Conservation (phyloP, 2,329 filamentous ascomycete species). For the Nigrospora oryzae region DNA sequence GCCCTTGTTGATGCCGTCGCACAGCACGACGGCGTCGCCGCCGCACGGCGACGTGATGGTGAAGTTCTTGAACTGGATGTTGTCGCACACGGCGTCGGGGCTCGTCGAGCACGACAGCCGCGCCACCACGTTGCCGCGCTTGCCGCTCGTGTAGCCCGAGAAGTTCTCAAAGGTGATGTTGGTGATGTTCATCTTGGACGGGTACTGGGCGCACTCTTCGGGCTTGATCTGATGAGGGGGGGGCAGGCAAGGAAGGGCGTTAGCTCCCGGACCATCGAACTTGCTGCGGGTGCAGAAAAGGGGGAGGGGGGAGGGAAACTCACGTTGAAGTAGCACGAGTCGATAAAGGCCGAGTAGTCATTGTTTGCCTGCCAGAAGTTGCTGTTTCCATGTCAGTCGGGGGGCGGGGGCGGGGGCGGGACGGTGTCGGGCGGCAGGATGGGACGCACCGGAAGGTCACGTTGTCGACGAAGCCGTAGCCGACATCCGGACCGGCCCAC, state of each 20-base stretch:
- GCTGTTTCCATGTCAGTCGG: conserved; percentile 16
- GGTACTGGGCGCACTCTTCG: conserved; percentile 41
- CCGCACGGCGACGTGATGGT: conserved; percentile 41
- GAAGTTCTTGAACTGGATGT: conserved; percentile 46
- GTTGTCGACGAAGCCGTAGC: conserved; percentile 54
- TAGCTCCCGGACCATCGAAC: neutral
- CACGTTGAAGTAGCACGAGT: conserved; percentile 56
- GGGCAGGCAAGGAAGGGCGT: neutral
- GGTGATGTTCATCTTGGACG: conserved; percentile 48
- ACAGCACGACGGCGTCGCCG: conserved; percentile 34
- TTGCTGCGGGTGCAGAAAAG: neutral
- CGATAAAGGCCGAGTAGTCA: conserved; percentile 47
- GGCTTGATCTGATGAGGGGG: conserved; percentile 22
- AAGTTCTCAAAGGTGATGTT: conserved; percentile 53
- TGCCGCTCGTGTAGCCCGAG: conserved; percentile 45
- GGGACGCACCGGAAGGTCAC: conserved; percentile 39
- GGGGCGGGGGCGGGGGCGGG: too few species aligned
- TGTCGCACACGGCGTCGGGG: conserved; percentile 42
- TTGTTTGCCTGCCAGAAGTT: conserved; percentile 52
- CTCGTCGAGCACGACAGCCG: conserved; percentile 46
- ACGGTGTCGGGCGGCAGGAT: neutral
- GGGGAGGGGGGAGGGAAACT: conserved; percentile 14
- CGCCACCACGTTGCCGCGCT: conserved; percentile 44
- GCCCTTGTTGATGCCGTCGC: conserved; percentile 30
- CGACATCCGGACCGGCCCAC: conserved; percentile 49